Percentiles rank a stretch among this genome's conserved stretches.
These are phyloP conservation scores for Trichophyton verrucosum DNA, from an alignment of 2,329 filamentous ascomycete species.

Conservation along the genomic window DNA sequence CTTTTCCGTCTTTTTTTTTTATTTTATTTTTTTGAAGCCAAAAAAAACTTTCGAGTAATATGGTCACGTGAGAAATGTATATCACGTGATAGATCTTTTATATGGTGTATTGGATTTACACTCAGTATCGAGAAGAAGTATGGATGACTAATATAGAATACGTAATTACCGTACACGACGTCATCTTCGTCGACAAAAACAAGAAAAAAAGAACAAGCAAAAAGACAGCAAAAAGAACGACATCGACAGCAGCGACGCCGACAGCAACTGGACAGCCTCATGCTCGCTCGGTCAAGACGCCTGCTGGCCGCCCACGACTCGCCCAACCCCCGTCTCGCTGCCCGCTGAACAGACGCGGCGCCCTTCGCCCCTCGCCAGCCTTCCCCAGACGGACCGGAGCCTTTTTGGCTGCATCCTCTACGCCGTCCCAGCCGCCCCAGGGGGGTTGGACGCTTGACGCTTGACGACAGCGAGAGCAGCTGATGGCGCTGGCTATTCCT, in stretches of 20 bases:
- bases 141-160: background rate
- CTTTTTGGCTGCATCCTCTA: background rate
- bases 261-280: background rate
- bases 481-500: background rate
- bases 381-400: background rate
- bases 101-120: background rate
- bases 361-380: background rate
- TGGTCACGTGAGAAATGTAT: background rate
- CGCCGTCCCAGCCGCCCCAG: background rate
- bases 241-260: background rate
- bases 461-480: background rate
- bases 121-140: background rate
- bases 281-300: background rate
- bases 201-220: background rate
- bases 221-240: background rate
- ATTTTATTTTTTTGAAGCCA: background rate
- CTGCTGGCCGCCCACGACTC: background rate
- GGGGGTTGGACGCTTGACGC: background rate
- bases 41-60: background rate
- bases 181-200: background rate
- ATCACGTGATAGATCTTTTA: background rate
- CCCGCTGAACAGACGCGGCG: background rate
- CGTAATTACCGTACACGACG: background rate
- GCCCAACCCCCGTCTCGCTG: background rate
- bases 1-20: background rate